Evolutionary conservation across 768 basidiomycete genomes (phyloP).

Genomic region (Paxillus ammoniavirescens): DNA sequence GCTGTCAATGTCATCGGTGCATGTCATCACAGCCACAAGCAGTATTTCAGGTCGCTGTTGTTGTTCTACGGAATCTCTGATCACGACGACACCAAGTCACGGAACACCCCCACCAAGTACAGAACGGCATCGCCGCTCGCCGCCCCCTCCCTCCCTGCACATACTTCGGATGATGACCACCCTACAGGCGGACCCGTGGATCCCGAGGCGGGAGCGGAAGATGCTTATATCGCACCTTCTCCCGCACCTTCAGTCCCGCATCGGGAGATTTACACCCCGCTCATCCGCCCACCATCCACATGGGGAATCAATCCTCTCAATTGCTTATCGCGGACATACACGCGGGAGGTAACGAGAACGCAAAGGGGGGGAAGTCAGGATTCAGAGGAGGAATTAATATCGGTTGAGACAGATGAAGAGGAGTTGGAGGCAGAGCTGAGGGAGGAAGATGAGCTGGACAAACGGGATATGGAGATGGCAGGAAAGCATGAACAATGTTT

Average conservation of each 20-base stretch:
- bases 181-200: slow-evolving; percentile 1
- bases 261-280: slow-evolving; percentile 35
- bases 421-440: slow-evolving; percentile 37
- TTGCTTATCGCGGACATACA: slow-evolving; percentile 24
- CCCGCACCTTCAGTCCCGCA: slow-evolving; percentile 16
- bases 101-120: not conserved
- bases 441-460: slow-evolving; percentile 44
- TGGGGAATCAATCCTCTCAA: slow-evolving; percentile 10
- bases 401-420: slow-evolving; percentile 37
- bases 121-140: too few relatives aligned
- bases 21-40: slow-evolving; percentile 34
- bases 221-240: not conserved
- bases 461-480: slow-evolving; percentile 32
- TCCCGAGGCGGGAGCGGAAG: slow-evolving; percentile 2
- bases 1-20: slow-evolving; percentile 50
- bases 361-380: slow-evolving; percentile 20
- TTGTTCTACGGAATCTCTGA: slow-evolving; percentile 4
- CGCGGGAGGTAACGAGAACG: slow-evolving; percentile 16
- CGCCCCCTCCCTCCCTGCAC: not conserved
- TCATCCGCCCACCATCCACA: slow-evolving; percentile 31
- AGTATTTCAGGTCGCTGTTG: slow-evolving; percentile 40
- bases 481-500: slow-evolving; percentile 38
- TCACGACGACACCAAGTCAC: not conserved
- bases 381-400: slow-evolving; percentile 23
- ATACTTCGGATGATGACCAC: slow-evolving; percentile 18